Conservation (phyloP, 768 basidiomycete genomes). For the Rhodotorula diobovata region DNA sequence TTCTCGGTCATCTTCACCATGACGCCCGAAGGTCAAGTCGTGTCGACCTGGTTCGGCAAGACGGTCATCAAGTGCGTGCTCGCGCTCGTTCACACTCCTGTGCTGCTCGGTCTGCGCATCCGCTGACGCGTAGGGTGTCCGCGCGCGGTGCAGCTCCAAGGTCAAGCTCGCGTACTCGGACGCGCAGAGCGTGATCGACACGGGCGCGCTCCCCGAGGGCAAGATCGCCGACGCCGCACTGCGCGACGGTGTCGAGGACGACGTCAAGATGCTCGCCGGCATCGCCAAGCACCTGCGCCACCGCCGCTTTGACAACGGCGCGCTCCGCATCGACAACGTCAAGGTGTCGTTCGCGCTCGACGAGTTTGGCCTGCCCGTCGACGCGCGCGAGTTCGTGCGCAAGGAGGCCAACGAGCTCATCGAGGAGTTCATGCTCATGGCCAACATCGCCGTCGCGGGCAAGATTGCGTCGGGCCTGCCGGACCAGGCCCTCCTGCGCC, state of each 20-base stretch:
- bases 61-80: constrained; percentile 73
- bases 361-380: constrained; percentile 67
- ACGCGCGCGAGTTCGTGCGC: constrained; percentile 64
- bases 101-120: neutral
- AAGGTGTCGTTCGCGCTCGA: constrained; percentile 74
- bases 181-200: constrained; percentile 77
- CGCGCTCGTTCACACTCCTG: neutral
- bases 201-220: constrained; percentile 56
- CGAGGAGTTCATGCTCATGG: constrained; percentile 96
- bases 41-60: constrained; percentile 89
- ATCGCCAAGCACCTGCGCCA: constrained; percentile 69
- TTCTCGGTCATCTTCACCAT: constrained; percentile 87
- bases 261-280: constrained; percentile 63
- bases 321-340: constrained; percentile 65
- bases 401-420: constrained; percentile 74
- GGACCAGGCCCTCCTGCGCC: constrained; percentile 91
- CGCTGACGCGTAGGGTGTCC: neutral
- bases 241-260: constrained; percentile 61
- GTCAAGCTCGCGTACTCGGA: constrained; percentile 77
- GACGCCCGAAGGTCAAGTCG: constrained; percentile 69
- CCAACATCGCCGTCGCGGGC: constrained; percentile 84
- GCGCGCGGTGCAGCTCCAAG: constrained; percentile 61
- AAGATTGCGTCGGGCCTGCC: constrained; percentile 89
- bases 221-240: constrained; percentile 49
- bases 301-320: constrained; percentile 73